Evolutionary conservation across 2,329 filamentous ascomycete species (phyloP), one percentile per base, ranked within the genome.

Genomic region (Trichoderma sp.): DNA sequence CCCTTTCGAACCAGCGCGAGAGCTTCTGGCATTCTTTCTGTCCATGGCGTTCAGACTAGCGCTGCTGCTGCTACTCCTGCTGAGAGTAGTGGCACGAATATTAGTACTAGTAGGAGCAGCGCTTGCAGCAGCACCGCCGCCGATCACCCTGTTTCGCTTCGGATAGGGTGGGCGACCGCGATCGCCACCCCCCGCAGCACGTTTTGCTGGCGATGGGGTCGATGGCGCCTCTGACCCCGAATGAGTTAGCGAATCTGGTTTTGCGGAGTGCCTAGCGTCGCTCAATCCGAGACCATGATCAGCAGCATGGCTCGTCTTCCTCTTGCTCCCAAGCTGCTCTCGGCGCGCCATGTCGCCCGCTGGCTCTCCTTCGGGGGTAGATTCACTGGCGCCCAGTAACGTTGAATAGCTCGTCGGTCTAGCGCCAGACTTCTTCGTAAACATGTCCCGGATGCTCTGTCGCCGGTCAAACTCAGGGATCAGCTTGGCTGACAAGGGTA

Each of bases 371-470:
- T 51, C 43, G 34, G 44, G 55, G 44, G 39, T 45, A 24, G 30
- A 26, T 19, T 55, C 56, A 51, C 19, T 41, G 30, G 56, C 34
- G 57, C 51, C 39, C 41, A 21, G 26, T 55, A 41, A 55, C 5
- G 59, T 19, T 19, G 41, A n/a, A n/a, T 44, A 12, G 48, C 21
- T 34, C 5, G 61, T 19, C 58, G 68, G 57, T 17, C 50, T 39
- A 39, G 48, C 48, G 19, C 48, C 61, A 48, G 68, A 65, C 65
- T 82, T 73, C 66, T 81, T 82, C 44, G 64, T 62, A 74, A 98
- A 97, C 95, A 99, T 98, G 73, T 96, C 93, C 71, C 90, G 91
- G 73, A 99, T 97, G 74, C 82, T 97, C 69, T 87, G 86, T 21
- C 95, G 87, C 66, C 89, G 88, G 72, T 93, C 87, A 70, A 98